These are phyloP conservation scores for Telopea speciosissima DNA, from an alignment of 177 flowering plant genomes.

Conservation along the genomic window DNA sequence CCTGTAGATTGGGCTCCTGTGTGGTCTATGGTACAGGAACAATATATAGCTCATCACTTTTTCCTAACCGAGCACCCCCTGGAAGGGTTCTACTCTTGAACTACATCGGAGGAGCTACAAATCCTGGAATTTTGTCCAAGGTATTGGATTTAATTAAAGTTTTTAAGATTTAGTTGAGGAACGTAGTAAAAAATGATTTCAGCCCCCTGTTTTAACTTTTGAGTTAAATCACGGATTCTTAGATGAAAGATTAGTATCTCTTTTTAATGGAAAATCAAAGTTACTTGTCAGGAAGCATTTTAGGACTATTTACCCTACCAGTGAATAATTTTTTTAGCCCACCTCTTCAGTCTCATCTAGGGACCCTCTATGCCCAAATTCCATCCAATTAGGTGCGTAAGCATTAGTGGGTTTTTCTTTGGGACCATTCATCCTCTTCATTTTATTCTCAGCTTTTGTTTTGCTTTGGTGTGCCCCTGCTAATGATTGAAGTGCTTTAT, in stretches of 20 bases:
- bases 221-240: not conserved
- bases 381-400: not conserved
- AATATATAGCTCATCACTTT: constrained; percentile 91
- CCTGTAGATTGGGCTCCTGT: not conserved
- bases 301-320: not conserved
- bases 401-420: not conserved
- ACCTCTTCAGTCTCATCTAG: not conserved
- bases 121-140: constrained; percentile 76
- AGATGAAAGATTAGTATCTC: not conserved
- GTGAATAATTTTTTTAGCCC: not conserved
- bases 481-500: too few relatives aligned
- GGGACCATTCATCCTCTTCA: too few relatives aligned
- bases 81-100: constrained; percentile 83
- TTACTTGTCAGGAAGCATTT: not conserved
- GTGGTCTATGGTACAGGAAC: constrained; percentile 54
- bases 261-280: not conserved
- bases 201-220: not conserved
- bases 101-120: constrained; percentile 94
- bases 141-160: constrained; percentile 27
- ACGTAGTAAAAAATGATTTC: not conserved
- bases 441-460: too few relatives aligned
- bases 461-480: too few relatives aligned
- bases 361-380: not conserved
- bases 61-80: constrained; percentile 88
- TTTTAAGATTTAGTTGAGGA: not conserved